Conservation (phyloP, 352 stramenopile species). For the Pythium phragmitis region DNA sequence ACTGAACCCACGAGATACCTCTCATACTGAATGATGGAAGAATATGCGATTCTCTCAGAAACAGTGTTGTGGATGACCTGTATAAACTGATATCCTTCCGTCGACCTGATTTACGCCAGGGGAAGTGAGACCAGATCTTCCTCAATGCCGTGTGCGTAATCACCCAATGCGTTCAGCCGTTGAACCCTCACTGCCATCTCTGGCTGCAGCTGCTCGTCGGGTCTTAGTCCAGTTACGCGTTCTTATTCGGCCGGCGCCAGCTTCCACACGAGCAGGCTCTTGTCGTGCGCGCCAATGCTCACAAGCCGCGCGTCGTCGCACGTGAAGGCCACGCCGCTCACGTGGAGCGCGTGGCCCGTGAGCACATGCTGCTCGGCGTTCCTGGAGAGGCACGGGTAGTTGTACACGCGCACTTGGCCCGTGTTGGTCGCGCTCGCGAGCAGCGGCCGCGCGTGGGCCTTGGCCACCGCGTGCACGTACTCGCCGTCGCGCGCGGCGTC, state of each 20-base stretch:
- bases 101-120: too few relatives aligned
- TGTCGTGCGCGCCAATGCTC: constrained; percentile 70
- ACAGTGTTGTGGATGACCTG: too few relatives aligned
- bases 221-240: not conserved
- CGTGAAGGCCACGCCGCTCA: constrained; percentile 67
- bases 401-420: constrained; percentile 66
- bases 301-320: constrained; percentile 67
- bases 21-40: too few relatives aligned
- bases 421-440: constrained; percentile 66
- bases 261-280: constrained; percentile 72
- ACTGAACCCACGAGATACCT: too few relatives aligned
- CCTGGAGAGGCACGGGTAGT: constrained; percentile 66
- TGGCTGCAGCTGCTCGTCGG: not conserved
- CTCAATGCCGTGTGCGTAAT: too few relatives aligned
- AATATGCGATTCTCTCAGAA: too few relatives aligned
- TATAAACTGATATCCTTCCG: too few relatives aligned
- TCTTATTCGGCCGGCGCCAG: not conserved
- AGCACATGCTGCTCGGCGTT: constrained; percentile 55
- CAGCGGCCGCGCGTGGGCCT: constrained; percentile 43
- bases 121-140: too few relatives aligned
- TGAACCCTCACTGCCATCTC: not conserved
- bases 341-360: constrained; percentile 54
- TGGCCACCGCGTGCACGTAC: constrained; percentile 53
- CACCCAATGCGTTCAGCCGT: too few relatives aligned
- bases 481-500: constrained; percentile 47